These are phyloP conservation scores for Yamadazyma blattariae DNA, from an alignment of 1,139 yeast genomes.

Conservation along the genomic window DNA sequence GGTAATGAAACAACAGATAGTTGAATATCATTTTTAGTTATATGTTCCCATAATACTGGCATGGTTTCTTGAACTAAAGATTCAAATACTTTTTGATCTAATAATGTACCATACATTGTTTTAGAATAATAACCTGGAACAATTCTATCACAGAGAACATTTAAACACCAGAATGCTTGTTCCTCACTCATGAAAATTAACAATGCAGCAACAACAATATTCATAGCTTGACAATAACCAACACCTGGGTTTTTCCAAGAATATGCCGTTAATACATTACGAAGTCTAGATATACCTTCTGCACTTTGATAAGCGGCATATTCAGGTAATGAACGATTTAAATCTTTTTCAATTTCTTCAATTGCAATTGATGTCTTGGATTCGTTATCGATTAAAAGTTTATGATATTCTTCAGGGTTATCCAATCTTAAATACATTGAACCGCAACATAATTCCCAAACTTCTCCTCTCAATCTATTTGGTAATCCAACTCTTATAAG, in stretches of 20 bases:
- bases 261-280: conserved; percentile 88
- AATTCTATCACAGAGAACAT: conserved; percentile 75
- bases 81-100: conserved; percentile 94
- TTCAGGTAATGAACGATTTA: conserved; percentile 92
- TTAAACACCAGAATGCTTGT: conserved; percentile 94
- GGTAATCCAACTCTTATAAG: conserved; percentile 89
- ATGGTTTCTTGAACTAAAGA: conserved; percentile 83
- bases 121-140: conserved; percentile 96
- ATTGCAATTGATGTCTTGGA: conserved; percentile 76
- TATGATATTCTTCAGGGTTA: conserved; percentile 57
- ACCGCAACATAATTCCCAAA: conserved; percentile 93
- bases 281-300: conserved; percentile 79
- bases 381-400: conserved; percentile 55
- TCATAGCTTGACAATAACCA: conserved; percentile 99
- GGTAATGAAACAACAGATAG: conserved; percentile 93
- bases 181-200: conserved; percentile 94
- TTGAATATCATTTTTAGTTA: conserved; percentile 77
- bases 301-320: conserved; percentile 87
- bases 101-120: conserved; percentile 94
- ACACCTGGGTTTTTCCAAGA: conserved; percentile 97
- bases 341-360: conserved; percentile 95
- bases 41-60: conserved; percentile 87
- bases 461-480: conserved; percentile 86
- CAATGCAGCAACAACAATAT: conserved; percentile 91
- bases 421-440: conserved; percentile 73